A percentile compares a stretch with the other conserved stretches of the same genome.
Evolutionary conservation across 805 yeast genomes (phyloP).

Genomic region (Nakazawaea anatomiae): DNA sequence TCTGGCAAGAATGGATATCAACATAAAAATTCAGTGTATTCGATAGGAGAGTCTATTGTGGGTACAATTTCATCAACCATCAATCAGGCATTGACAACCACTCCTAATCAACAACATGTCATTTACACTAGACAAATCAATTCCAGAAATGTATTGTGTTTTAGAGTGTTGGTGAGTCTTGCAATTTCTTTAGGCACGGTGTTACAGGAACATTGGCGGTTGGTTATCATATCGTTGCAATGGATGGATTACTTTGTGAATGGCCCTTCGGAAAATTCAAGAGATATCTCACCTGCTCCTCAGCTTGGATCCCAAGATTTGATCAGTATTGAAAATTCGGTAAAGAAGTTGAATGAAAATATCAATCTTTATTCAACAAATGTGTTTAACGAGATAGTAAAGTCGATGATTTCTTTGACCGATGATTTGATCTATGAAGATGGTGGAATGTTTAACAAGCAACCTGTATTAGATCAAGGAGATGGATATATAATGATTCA

Average conservation of each 20-base stretch:
- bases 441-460: background rate
- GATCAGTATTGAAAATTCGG: slow-evolving; percentile 46
- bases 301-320: slow-evolving; percentile 39
- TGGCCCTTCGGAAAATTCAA: slow-evolving; percentile 44
- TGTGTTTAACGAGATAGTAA: slow-evolving; percentile 44
- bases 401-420: slow-evolving; percentile 40
- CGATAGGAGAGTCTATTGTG: slow-evolving; percentile 46
- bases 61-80: slow-evolving; percentile 42
- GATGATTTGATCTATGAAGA: slow-evolving; percentile 16
- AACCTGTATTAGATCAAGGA: slow-evolving; percentile 1
- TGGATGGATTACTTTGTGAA: slow-evolving; percentile 72
- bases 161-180: slow-evolving; percentile 72
- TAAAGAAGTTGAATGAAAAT: slow-evolving; percentile 58
- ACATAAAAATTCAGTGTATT: slow-evolving; percentile 24
- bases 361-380: slow-evolving; percentile 46
- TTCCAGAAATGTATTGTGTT: slow-evolving; percentile 66
- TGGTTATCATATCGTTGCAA: slow-evolving; percentile 57
- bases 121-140: slow-evolving; percentile 42
- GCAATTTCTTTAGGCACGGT: slow-evolving; percentile 80
- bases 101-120: slow-evolving; percentile 2
- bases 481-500: slow-evolving; percentile 11
- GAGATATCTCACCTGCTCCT: slow-evolving; percentile 36
- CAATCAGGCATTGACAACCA: slow-evolving; percentile 24
- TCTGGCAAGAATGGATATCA: slow-evolving; percentile 25
- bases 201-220: slow-evolving; percentile 58